Evolutionary conservation across 805 yeast genomes (phyloP).

Genomic region (Peterozyma xylosa): DNA sequence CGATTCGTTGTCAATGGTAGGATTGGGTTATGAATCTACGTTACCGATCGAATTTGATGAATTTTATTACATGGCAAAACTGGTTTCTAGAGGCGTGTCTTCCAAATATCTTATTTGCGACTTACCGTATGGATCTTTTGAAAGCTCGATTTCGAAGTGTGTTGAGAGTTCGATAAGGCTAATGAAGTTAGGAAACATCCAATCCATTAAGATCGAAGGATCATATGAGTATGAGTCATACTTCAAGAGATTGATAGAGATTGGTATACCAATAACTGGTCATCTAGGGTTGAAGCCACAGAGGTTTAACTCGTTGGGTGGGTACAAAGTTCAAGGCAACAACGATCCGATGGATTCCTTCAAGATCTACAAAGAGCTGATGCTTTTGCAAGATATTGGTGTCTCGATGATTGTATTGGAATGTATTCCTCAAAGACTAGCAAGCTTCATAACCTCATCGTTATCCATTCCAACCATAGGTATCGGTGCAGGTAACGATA

Average conservation of each 20-base stretch:
- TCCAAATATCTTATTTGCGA: slow-evolving; percentile 72
- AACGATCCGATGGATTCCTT: slow-evolving; percentile 43
- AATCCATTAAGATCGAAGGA: slow-evolving; percentile 84
- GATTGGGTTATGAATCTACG: slow-evolving; percentile 75
- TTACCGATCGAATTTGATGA: slow-evolving; percentile 73
- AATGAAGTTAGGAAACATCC: slow-evolving; percentile 48
- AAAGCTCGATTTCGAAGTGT: slow-evolving; percentile 56
- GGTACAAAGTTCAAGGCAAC: slow-evolving; percentile 82
- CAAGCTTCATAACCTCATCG: slow-evolving; percentile 51
- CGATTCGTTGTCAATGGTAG: slow-evolving; percentile 89
- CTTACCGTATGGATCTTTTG: slow-evolving; percentile 85
- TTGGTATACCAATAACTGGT: slow-evolving; percentile 87
- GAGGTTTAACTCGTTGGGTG: slow-evolving; percentile 68
- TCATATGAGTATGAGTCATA: slow-evolving; percentile 51
- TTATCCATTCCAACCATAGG: slow-evolving; percentile 81
- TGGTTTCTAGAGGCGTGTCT: slow-evolving; percentile 67
- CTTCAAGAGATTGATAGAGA: slow-evolving; percentile 44
- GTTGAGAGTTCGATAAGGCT: slow-evolving; percentile 46
- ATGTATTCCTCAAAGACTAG: slow-evolving; percentile 76
- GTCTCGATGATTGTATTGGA: slow-evolving; percentile 71
- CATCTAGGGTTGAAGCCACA: slow-evolving; percentile 95
- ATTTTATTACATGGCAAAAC: slow-evolving; percentile 65
- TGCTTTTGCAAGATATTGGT: slow-evolving; percentile 66
- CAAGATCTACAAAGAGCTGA: slow-evolving; percentile 57
- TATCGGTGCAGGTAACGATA: slow-evolving; percentile 84